phyloP scores from a whole-genome alignment of 768 basidiomycete species.

The Trametopsis cervina region DNA sequence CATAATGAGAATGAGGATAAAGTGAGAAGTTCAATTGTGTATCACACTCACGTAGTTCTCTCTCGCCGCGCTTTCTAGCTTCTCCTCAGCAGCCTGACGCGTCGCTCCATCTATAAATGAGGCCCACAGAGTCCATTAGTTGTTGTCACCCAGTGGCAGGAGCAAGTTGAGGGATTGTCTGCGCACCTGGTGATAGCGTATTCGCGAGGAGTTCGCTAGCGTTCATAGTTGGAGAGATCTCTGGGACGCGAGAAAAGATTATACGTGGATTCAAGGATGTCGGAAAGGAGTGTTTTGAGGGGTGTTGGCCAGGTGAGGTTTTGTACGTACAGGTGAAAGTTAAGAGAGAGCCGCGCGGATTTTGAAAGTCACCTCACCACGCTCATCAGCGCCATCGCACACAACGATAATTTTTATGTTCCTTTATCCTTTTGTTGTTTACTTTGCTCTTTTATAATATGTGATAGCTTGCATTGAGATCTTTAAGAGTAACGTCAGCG shows the following conservation, averaged over 20 bases:
- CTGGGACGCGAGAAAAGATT: conserved; percentile 15
- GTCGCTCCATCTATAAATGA: conserved; percentile 64
- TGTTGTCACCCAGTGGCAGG: conserved; percentile 13
- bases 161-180: conserved; percentile 27
- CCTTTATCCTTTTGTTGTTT: background rate
- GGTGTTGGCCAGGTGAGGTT: conserved; percentile 8
- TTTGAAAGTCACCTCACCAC: conserved; percentile 13
- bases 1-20: conserved; percentile 2
- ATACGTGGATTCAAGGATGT: too few relatives aligned
- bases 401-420: background rate
- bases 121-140: conserved; percentile 12
- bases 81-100: conserved; percentile 87
- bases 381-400: conserved; percentile 8
- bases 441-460: too few relatives aligned
- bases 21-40: background rate
- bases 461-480: too few relatives aligned
- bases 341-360: conserved; percentile 19
- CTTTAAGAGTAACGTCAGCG: too few relatives aligned
- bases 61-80: conserved; percentile 79
- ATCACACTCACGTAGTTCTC: conserved; percentile 70
- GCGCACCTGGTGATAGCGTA: conserved; percentile 83
- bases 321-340: conserved; percentile 14
- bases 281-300: conserved; percentile 9
- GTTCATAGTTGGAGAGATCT: conserved; percentile 57
- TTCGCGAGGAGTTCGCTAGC: conserved; percentile 87